Percentiles rank a stretch among this genome's conserved stretches.
Evolutionary conservation across 192 early-diverging fungal genomes (phyloP).

Genomic region (Spizellomyces punctatus): DNA sequence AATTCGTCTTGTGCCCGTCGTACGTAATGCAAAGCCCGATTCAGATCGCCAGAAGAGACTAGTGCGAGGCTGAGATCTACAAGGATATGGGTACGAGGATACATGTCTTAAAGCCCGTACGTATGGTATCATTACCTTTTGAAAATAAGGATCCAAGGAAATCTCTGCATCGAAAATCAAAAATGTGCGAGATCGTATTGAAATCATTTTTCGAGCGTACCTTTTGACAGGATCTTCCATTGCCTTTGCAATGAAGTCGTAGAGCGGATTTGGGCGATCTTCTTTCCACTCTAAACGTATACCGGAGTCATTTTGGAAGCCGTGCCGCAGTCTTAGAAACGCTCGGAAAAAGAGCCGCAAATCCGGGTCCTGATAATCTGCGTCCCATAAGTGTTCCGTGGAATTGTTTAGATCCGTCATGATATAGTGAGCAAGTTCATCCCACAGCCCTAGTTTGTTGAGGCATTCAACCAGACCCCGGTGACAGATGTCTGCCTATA

Average conservation of each 20-base stretch:
- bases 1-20: constrained; percentile 27
- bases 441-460: constrained; percentile 67
- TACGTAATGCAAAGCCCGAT: constrained; percentile 38
- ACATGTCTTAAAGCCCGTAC: too few species aligned
- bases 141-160: too few species aligned
- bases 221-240: constrained; percentile 35
- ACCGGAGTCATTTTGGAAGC: constrained; percentile 36
- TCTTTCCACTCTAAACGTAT: constrained; percentile 51
- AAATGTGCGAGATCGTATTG: not conserved
- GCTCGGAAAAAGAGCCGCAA: constrained; percentile 59
- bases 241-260: constrained; percentile 47
- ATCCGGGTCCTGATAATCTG: constrained; percentile 50
- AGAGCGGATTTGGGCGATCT: constrained; percentile 56
- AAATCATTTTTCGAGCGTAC: constrained; percentile 9
- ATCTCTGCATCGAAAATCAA: too few species aligned
- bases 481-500: constrained; percentile 12
- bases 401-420: constrained; percentile 55
- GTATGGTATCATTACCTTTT: too few species aligned
- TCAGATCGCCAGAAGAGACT: constrained; percentile 24
- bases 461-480: constrained; percentile 62
- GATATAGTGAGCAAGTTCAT: constrained; percentile 54
- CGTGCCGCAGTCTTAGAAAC: constrained; percentile 51
- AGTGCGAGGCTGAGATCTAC: constrained; percentile 10
- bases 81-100: too few species aligned
- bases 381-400: constrained; percentile 56